phyloP scores from a whole-genome alignment of 371 early-diverging fungal species.

The Entomophthora muscae region DNA sequence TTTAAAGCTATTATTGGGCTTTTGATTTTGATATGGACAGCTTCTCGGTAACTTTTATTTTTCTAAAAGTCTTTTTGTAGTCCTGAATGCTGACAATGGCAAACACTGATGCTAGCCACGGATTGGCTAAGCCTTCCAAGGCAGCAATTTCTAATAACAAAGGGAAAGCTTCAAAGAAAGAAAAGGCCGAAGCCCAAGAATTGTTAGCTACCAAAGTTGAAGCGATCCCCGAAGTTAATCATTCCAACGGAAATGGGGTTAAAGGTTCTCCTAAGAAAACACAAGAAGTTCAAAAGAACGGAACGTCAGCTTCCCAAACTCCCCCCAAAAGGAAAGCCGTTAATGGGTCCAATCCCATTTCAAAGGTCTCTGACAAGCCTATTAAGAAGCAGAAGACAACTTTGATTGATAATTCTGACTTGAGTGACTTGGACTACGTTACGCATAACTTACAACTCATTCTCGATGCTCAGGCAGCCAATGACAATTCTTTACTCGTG shows the following conservation, averaged over 20 bases:
- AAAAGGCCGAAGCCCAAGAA: not conserved
- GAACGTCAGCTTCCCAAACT: not conserved
- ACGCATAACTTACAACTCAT: not conserved
- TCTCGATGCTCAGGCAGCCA: not conserved
- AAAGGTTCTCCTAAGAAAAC: not conserved
- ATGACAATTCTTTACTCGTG: not conserved
- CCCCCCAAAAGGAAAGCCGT: not conserved
- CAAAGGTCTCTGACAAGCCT: too few species aligned
- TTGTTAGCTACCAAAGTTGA: not conserved
- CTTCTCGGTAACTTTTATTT: not conserved
- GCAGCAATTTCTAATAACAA: not conserved
- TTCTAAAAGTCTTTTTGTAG: not conserved
- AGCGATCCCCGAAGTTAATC: not conserved
- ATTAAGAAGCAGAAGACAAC: not conserved
- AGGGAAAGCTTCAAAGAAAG: not conserved
- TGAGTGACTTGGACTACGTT: not conserved
- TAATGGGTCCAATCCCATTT: not conserved
- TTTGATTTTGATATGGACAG: too few species aligned
- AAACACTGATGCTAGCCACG: not conserved
- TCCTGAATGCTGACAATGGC: not conserved
- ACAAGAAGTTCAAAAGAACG: not conserved
- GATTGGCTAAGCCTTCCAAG: not conserved
- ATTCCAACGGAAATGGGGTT: too few species aligned
- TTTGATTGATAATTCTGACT: not conserved
- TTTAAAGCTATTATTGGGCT: not conserved